Evolutionary conservation across 768 basidiomycete genomes (phyloP).

Genomic region (Hygrocybe punicea): DNA sequence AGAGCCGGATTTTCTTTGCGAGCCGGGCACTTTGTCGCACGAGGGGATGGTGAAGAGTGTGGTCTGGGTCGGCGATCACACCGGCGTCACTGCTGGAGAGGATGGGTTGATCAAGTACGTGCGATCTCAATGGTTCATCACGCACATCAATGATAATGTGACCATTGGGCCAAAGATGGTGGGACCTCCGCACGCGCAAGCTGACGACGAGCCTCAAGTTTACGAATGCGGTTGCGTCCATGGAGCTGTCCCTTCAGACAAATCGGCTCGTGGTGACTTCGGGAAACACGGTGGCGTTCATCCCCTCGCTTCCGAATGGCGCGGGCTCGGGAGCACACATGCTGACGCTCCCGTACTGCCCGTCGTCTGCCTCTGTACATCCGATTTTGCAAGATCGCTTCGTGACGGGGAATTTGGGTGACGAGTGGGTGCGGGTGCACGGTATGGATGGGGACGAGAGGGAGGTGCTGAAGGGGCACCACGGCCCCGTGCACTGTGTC

Average conservation of each 20-base stretch:
- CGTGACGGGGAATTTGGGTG: slow-evolving; percentile 82
- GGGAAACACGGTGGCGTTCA: slow-evolving; percentile 89
- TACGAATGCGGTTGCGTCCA: slow-evolving; percentile 80
- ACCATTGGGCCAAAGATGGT: slow-evolving; percentile 62
- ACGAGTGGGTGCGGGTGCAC: slow-evolving; percentile 97
- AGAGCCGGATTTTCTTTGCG: slow-evolving; percentile 76
- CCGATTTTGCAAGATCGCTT: slow-evolving; percentile 86
- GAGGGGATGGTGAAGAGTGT: slow-evolving; percentile 91
- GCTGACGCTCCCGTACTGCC: slow-evolving; percentile 76
- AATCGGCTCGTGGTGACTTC: slow-evolving; percentile 85
- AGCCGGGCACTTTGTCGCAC: slow-evolving; percentile 62
- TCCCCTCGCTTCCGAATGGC: slow-evolving; percentile 67
- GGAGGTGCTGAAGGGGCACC: slow-evolving; percentile 93
- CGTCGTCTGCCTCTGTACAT: slow-evolving; percentile 93
- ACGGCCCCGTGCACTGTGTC: slow-evolving; percentile 94
- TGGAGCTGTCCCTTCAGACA: slow-evolving; percentile 85
- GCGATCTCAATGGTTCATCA: background rate
- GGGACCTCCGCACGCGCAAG: slow-evolving; percentile 83
- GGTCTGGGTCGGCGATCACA: slow-evolving; percentile 84
- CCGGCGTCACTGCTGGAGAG: slow-evolving; percentile 84
- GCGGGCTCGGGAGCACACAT: slow-evolving; percentile 61
- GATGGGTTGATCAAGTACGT: slow-evolving; percentile 85
- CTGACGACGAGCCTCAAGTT: slow-evolving; percentile 70
- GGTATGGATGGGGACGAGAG: slow-evolving; percentile 85
- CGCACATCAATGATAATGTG: background rate